phyloP scores from a whole-genome alignment of 257 asterid genomes.

The Nicotiana tabacum region DNA sequence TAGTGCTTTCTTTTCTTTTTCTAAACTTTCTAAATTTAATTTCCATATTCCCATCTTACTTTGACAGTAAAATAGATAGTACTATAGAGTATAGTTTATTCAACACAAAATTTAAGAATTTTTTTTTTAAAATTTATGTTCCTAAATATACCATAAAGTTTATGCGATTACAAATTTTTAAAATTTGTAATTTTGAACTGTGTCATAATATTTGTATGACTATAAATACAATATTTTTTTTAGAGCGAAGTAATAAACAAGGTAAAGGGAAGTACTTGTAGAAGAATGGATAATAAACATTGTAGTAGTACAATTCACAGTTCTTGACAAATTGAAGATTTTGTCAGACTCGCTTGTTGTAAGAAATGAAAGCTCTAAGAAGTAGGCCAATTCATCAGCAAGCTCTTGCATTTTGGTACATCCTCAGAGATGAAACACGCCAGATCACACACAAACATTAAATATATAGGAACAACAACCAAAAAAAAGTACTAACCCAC shows the following conservation, averaged over 20 bases:
- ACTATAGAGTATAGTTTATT: neutral
- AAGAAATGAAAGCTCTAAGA: neutral
- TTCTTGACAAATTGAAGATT: neutral
- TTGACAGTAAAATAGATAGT: neutral
- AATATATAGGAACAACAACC: neutral
- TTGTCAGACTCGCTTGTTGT: neutral
- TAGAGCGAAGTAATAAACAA: too few species aligned
- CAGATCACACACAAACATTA: neutral
- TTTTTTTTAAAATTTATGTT: too few species aligned
- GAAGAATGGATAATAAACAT: neutral
- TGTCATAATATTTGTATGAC: too few species aligned
- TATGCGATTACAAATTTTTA: too few species aligned
- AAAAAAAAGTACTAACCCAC: neutral
- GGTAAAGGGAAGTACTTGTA: neutral
- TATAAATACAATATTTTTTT: too few species aligned
- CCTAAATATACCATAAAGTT: too few species aligned
- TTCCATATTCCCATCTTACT: neutral
- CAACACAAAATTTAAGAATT: too few species aligned
- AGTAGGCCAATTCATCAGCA: neutral
- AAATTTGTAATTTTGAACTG: too few species aligned
- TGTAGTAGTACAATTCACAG: neutral
- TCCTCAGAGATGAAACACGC: constrained; percentile 9
- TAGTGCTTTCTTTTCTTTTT: neutral
- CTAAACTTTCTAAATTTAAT: neutral
- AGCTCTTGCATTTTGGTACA: neutral